phyloP scores from a whole-genome alignment of 2,329 filamentous ascomycete species.

The Davidsoniella eucalypti region DNA sequence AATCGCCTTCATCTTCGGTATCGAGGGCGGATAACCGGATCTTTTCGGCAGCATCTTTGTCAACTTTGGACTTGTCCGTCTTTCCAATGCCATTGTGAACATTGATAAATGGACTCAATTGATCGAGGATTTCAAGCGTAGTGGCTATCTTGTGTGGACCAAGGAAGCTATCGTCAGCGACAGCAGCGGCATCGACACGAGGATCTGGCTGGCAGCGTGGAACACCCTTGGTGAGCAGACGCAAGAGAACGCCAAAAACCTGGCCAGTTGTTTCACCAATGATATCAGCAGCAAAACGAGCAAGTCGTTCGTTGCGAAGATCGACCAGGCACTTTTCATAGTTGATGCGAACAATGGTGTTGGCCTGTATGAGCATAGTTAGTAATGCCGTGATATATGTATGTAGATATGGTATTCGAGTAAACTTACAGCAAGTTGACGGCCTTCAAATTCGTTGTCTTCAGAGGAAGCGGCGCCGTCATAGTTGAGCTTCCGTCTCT shows the following conservation, averaged over 20 bases:
- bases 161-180: slow-evolving; percentile 19
- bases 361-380: slow-evolving; percentile 33
- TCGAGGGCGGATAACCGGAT: slow-evolving; percentile 21
- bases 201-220: slow-evolving; percentile 48
- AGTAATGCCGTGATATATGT: slow-evolving; percentile 14
- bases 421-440: slow-evolving; percentile 36
- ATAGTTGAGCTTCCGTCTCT: slow-evolving; percentile 39
- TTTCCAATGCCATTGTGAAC: slow-evolving; percentile 42
- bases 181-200: slow-evolving; percentile 25
- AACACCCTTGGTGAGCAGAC: slow-evolving; percentile 51
- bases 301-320: slow-evolving; percentile 62
- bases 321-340: slow-evolving; percentile 71
- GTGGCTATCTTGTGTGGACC: slow-evolving; percentile 26
- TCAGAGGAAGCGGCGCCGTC: slow-evolving; percentile 23
- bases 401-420: background rate
- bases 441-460: slow-evolving; percentile 25
- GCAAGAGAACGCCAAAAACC: slow-evolving; percentile 61
- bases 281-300: slow-evolving; percentile 51
- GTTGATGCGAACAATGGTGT: slow-evolving; percentile 64
- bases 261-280: slow-evolving; percentile 59
- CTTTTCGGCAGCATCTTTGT: slow-evolving; percentile 31
- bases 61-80: slow-evolving; percentile 29
- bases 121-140: slow-evolving; percentile 39
- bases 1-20: slow-evolving; percentile 21
- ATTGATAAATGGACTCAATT: slow-evolving; percentile 35